Base-by-base conservation (phyloP, 164 flowering plant species). In the Cinnamomum chago region DNA sequence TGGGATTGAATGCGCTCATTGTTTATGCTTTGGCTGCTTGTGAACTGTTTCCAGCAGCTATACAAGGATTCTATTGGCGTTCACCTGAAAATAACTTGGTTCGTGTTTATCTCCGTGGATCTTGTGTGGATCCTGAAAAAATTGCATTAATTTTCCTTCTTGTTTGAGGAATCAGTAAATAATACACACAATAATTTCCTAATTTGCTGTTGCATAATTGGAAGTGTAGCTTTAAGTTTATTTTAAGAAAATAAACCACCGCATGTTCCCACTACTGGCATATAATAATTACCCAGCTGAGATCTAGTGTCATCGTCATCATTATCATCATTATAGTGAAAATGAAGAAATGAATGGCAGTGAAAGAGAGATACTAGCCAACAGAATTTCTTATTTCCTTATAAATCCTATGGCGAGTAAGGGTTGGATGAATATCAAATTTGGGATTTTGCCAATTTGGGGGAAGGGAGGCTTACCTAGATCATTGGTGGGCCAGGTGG, bases 1-100 rank as follows among this genome's bases (percentile, higher is more conserved):
- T 90, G 90, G 97, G 95, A 73, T 86, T 88, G 95, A 90, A 90
- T 82, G 92, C 95, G 12, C 87, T 92, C 62, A 72, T 86, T 68
- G 78, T 92, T 51, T 92, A 86, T 79, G 91, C 88, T 76, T 78
- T 92, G 80, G 95, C 86, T 68, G 92, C 97, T 40, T 87, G 90
- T 72, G 90, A 92, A 50, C 79, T 90, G 52, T 85, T 92, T 76
- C 85, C 92, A 22, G 91, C 85, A 70, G 85, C 82, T 68, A 33
- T 92, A 35, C 91, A 90, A 81, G 97, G 97, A 72, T 85, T 92
- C 73, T 92, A 90, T 76, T 90, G 90, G 93, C 85, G 81, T 55
- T 86, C 91, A 23, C 97, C 95, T 27, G 83, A 83, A 77, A 87
- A 89, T 83, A 92, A 90, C 83, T 71, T 92, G 89, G 93, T 90